These are phyloP conservation scores for Myxozyma melibiosi DNA, from an alignment of 805 yeast genomes.

Conservation along the genomic window DNA sequence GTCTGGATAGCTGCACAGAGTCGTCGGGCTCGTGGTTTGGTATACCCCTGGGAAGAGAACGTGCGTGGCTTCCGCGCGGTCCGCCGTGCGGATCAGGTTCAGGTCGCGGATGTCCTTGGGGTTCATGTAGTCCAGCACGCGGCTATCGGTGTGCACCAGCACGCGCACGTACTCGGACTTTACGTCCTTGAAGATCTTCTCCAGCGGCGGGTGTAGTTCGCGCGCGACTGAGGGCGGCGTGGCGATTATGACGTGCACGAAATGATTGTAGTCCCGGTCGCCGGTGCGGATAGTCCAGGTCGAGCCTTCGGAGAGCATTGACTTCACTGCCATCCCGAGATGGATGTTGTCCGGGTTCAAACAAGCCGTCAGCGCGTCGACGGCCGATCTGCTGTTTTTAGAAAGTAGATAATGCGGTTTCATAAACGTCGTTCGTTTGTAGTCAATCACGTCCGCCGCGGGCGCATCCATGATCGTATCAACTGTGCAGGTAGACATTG, in stretches of 20 bases:
- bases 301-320: conserved; percentile 18
- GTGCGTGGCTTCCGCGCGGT: conserved; percentile 24
- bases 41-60: conserved; percentile 26
- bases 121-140: conserved; percentile 17
- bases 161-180: conserved; percentile 19
- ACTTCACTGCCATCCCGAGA: conserved; percentile 19
- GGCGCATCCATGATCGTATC: conserved; percentile 20
- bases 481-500: conserved; percentile 22
- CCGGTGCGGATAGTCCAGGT: conserved; percentile 23
- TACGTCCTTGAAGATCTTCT: conserved; percentile 5
- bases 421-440: conserved; percentile 21
- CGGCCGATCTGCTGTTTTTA: conserved; percentile 21
- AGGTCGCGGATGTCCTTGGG: conserved; percentile 23
- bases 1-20: background rate
- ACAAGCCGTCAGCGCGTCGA: conserved; percentile 20
- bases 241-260: conserved; percentile 26
- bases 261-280: conserved; percentile 10
- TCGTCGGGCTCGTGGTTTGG: conserved; percentile 25
- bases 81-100: conserved; percentile 14
- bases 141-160: conserved; percentile 27
- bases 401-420: conserved; percentile 27
- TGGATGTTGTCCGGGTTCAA: conserved; percentile 18
- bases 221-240: conserved; percentile 16
- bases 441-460: conserved; percentile 28
- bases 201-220: conserved; percentile 13